Evolutionary conservation across 768 basidiomycete genomes (phyloP), one percentile per base, ranked within the genome.

Genomic region (Sarcomyxa edulis): DNA sequence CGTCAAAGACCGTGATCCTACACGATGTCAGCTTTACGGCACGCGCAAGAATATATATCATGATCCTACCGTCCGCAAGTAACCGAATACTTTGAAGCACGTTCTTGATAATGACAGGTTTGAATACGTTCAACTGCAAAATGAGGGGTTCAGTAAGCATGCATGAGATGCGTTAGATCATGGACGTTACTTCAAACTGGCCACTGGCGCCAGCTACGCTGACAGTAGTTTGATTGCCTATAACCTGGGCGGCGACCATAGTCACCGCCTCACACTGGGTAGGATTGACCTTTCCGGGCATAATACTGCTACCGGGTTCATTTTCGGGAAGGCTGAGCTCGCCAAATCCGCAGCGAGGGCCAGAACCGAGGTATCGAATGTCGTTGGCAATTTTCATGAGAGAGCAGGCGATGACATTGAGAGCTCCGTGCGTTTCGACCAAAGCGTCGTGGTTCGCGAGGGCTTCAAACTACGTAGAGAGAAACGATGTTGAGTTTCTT

Each of bases 361-460:
- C 96, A 34, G 95, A 98, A 18, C 83, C 95, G 49, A 99, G 84
- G 74, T 86, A 98, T 37, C 96, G 84, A 57, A 99, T 95, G 55
- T 99, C 96, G 58, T 99, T 98, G 34, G 95, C 95, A 53, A 99
- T 97, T 74, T 99, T 99, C 92, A 97, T 96, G 49, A 97, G 66
- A 7, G 92, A 96, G 57, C 86, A 89, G n/a, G 96, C 96, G 39
- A 99, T 62, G 30, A 89, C 87, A 63, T 98, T 98, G 48, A 99
- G 76, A 11, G 94, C 95, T 39, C 96, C 96, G 42, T 97, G 95
- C 7, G 93, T 81, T 65, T 99, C 96, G 15, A 98, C 91, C 40
- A 99, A 79, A 5, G 96, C 96, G 61, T 99, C 96, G 60, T 99
- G 96, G n/a, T 88, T 72, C 15, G 96, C 96, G 46, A 98, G 79